These are phyloP conservation scores for Fusarium keratoplasticum DNA, from an alignment of 2,329 filamentous ascomycete genomes.

Conservation along the genomic window DNA sequence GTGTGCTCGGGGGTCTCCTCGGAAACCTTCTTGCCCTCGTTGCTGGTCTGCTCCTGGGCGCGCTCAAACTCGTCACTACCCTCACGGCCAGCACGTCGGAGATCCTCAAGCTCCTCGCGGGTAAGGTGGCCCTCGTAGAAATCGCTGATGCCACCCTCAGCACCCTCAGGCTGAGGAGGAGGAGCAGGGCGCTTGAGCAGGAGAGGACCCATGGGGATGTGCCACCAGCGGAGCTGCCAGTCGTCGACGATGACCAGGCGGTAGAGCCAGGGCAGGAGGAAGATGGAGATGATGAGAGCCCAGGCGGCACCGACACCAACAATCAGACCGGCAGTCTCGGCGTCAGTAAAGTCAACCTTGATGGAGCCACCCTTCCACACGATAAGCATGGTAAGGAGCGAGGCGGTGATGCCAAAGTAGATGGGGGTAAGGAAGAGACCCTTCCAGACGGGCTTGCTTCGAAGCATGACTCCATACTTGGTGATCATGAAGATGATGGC, in stretches of 20 bases:
- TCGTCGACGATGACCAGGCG: slow-evolving; percentile 69
- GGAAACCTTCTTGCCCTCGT: slow-evolving; percentile 39
- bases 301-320: slow-evolving; percentile 65
- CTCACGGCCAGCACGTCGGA: slow-evolving; percentile 47
- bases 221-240: slow-evolving; percentile 68
- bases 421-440: slow-evolving; percentile 65
- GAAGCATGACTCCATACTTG: slow-evolving; percentile 68
- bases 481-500: slow-evolving; percentile 68
- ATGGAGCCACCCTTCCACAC: slow-evolving; percentile 65
- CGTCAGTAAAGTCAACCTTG: slow-evolving; percentile 46
- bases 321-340: slow-evolving; percentile 64
- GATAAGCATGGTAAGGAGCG: slow-evolving; percentile 70
- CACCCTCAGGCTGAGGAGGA: slow-evolving; percentile 73
- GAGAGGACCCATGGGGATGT: slow-evolving; percentile 65
- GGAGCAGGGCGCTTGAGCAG: slow-evolving; percentile 58
- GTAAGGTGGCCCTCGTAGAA: slow-evolving; percentile 69
- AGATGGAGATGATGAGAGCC: slow-evolving; percentile 59
- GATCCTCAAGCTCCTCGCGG: slow-evolving; percentile 60
- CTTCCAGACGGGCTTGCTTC: slow-evolving; percentile 64
- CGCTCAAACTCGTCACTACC: slow-evolving; percentile 40
- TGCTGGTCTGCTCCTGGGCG: slow-evolving; percentile 27
- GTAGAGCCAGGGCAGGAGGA: slow-evolving; percentile 71
- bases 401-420: slow-evolving; percentile 68
- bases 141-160: slow-evolving; percentile 65
- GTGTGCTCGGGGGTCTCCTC: not conserved